Conservation (phyloP, 2,329 filamentous ascomycete genomes). For the Malbranchea zuffiana region DNA sequence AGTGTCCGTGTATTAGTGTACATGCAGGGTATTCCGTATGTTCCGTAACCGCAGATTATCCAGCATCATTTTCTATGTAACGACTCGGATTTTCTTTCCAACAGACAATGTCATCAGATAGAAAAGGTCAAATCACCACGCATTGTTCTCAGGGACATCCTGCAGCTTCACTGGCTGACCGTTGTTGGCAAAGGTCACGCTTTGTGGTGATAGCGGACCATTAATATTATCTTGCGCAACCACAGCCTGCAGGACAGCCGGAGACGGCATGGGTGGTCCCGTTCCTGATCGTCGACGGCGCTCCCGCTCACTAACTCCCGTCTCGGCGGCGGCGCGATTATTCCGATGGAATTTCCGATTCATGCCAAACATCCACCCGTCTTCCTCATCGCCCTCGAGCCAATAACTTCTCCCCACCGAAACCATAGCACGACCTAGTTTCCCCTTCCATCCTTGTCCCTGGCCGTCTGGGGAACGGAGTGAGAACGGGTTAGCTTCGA, state of each 20-base stretch:
- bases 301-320: slow-evolving; percentile 45
- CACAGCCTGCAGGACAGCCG: slow-evolving; percentile 25
- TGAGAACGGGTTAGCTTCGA: slow-evolving; percentile 58
- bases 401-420: slow-evolving; percentile 65
- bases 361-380: slow-evolving; percentile 57
- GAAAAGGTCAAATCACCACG: no score
- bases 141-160: slow-evolving; percentile 5
- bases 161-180: slow-evolving; percentile 7
- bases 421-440: slow-evolving; percentile 68
- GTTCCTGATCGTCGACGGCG: slow-evolving; percentile 52
- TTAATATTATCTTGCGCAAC: slow-evolving; percentile 3
- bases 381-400: slow-evolving; percentile 54
- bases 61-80: no score
- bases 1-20: no score
- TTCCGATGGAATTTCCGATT: slow-evolving; percentile 49
- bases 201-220: slow-evolving; percentile 2
- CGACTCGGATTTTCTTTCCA: no score
- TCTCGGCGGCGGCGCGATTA: slow-evolving; percentile 25
- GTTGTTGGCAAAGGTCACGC: slow-evolving; percentile 1
- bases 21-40: no score
- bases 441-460: slow-evolving; percentile 69
- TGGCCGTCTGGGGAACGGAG: slow-evolving; percentile 59
- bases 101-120: no score
- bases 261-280: slow-evolving; percentile 39
- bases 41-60: no score